Evolutionary conservation across 2,329 filamentous ascomycete species (phyloP).

Genomic region (Corynespora cassiicola): DNA sequence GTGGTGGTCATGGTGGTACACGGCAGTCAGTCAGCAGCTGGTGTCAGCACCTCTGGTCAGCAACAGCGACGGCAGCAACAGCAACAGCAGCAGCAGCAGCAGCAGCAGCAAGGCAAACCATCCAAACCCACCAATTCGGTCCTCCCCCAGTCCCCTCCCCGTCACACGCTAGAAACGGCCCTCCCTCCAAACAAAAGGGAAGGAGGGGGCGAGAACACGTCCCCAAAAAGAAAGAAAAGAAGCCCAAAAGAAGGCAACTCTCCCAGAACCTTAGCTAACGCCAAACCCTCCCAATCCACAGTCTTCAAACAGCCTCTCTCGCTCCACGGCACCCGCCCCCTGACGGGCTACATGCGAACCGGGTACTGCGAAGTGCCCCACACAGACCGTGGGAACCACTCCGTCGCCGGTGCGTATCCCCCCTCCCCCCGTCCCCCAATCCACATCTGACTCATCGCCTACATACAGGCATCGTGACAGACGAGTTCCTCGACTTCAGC

Average conservation of each 20-base stretch:
- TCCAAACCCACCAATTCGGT: too few relatives aligned
- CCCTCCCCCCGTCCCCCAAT: background rate
- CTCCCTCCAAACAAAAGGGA: background rate
- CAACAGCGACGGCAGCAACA: too few relatives aligned
- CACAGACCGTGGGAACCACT: slow-evolving; percentile 65
- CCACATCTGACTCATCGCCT: slow-evolving; percentile 3
- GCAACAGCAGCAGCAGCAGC: too few relatives aligned
- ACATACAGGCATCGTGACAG: slow-evolving; percentile 55
- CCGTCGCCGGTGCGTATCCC: slow-evolving; percentile 54
- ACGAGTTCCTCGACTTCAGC: slow-evolving; percentile 68
- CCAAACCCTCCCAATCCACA: slow-evolving; percentile 27
- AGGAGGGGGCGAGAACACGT: background rate
- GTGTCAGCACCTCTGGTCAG: too few relatives aligned
- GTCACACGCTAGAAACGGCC: background rate
- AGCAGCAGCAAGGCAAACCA: too few relatives aligned
- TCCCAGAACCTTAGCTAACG: slow-evolving; percentile 1
- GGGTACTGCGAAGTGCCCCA: slow-evolving; percentile 65
- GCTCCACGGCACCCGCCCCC: slow-evolving; percentile 63
- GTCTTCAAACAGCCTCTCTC: slow-evolving; percentile 66
- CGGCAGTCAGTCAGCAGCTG: too few relatives aligned
- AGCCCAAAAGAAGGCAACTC: background rate
- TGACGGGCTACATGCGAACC: slow-evolving; percentile 67
- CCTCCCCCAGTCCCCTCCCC: background rate
- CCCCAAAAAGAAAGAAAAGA: too few relatives aligned
- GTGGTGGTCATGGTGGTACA: too few relatives aligned